Evolutionary conservation across 352 stramenopile species (phyloP), one percentile per base, ranked within the genome.

Genomic region (Proteromonas lacertae): DNA sequence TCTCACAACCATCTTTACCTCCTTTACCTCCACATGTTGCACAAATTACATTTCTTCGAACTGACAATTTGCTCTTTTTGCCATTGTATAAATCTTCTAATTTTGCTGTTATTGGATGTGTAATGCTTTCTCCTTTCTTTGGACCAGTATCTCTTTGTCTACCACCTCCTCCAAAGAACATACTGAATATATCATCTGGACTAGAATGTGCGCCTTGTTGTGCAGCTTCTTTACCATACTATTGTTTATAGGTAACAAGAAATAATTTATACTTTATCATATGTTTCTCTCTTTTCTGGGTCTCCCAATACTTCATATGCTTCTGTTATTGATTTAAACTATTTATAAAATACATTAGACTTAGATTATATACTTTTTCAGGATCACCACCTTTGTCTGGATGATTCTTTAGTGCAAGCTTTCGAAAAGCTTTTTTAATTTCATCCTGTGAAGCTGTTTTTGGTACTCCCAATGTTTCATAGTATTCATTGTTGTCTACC

Each of bases 71-170:
- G 32, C 90, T 72, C 4, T 76, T 96, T 57, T 96, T 96, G 50
- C 86, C 86, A 47, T 94, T 93, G 68, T 94, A 98, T 32, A 96
- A 53, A 47, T 98, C 83, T 52, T 96, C 82, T 30, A 98, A 59
- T 35, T 69, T 87, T 18, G 23, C 33, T 38, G 51, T 56, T n/a
- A 57, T 39, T 18, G 43, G 45, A 38, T 57, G 50, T 25, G 75
- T 60, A 36, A 93, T 60, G 46, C 89, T 72, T 34, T 92, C 76
- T 35, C 80, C 81, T 56, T 91, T 92, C 43, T 80, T 69, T 7
- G 77, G 76, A 14, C 79, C 78, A 25, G 14, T 34, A 29, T 49
- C 58, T 22, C 62, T 50, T 26, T 68, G 49, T 12, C 60, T 46
- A 14, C 66, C 59, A 18, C 64, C 40, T 26, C 50, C 60, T 13